Conservation (phyloP, 2,329 filamentous ascomycete genomes). For the Scytalidium lignicola region DNA sequence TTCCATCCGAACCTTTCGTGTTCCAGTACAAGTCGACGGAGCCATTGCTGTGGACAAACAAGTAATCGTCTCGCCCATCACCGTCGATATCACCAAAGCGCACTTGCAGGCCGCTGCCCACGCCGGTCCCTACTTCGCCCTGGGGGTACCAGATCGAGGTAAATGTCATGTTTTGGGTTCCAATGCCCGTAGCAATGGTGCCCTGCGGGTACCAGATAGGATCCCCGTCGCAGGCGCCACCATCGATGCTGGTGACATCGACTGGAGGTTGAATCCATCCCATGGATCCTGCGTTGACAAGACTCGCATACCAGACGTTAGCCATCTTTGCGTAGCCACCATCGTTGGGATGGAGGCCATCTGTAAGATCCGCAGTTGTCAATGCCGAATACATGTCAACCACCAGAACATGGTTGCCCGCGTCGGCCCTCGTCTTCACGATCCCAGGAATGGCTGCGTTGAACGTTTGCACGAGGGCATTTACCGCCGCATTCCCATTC, state of each 20-base stretch:
- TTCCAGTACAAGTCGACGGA: constrained; percentile 1
- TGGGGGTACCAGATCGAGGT: neutral
- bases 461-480: constrained; percentile 4
- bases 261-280: no score
- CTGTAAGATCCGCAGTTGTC: no score
- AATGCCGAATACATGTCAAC: no score
- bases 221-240: no score
- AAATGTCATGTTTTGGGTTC: neutral
- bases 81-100: constrained; percentile 4
- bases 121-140: neutral
- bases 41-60: neutral
- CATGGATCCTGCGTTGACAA: constrained; percentile 1
- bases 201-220: neutral
- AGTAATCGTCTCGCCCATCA: constrained; percentile 1
- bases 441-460: constrained; percentile 14
- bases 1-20: neutral
- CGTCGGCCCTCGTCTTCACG: neutral
- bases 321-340: constrained; percentile 16
- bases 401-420: no score
- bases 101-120: no score
- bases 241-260: no score
- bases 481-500: neutral
- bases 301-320: constrained; percentile 6
- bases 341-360: constrained; percentile 15
- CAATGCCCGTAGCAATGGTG: neutral